These are phyloP conservation scores for Orychophragmus violaceus DNA, from an alignment of 345 rosid genomes.

Conservation along the genomic window DNA sequence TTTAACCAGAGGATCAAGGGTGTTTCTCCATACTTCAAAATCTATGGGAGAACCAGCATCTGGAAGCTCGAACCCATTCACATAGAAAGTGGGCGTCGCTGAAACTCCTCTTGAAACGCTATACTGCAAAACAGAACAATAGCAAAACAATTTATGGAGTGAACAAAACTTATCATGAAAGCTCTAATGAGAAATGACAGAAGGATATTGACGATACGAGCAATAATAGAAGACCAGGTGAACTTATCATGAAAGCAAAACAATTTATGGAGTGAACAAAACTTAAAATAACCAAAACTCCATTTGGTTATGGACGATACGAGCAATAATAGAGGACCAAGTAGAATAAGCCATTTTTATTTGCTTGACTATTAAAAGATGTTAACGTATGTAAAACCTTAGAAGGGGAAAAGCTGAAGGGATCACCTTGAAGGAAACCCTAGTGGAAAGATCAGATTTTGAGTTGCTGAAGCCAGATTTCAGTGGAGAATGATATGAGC, in stretches of 20 bases:
- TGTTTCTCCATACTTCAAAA: conserved; percentile 52
- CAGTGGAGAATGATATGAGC: conserved; percentile 41
- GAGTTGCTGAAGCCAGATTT: conserved; percentile 52
- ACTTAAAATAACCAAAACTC: too few species aligned
- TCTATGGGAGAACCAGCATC: conserved; percentile 45
- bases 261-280: too few species aligned
- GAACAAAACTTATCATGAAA: neutral
- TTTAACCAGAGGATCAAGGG: conserved; percentile 53
- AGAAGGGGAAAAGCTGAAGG: neutral
- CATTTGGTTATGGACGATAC: neutral
- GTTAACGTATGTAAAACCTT: neutral
- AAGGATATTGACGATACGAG: too few species aligned
- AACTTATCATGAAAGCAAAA: too few species aligned
- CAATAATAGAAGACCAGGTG: neutral
- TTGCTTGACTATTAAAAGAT: neutral
- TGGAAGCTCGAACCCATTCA: conserved; percentile 70
- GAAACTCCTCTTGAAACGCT: conserved; percentile 66
- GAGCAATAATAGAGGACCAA: neutral
- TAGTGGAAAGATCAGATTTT: conserved; percentile 56
- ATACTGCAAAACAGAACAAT: conserved; percentile 44
- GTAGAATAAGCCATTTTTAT: neutral
- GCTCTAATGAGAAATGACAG: neutral
- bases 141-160: neutral
- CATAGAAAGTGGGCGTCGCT: conserved; percentile 60
- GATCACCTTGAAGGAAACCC: conserved; percentile 78